Base-by-base conservation (phyloP, 148 eudicot genomes). In the Rhododendron ovatum region DNA sequence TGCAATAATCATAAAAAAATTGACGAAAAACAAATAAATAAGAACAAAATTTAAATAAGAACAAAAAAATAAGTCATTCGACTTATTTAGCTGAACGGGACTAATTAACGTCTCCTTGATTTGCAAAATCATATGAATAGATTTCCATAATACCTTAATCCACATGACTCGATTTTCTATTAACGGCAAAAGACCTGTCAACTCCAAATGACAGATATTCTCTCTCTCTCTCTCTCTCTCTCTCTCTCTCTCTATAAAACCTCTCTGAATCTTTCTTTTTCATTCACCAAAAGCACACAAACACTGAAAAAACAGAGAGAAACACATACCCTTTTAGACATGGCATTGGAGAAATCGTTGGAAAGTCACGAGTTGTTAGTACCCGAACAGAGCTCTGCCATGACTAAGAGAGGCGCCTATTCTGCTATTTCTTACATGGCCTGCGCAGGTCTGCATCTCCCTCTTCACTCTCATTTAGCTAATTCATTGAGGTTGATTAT, bases 401-500 rank as follows among this genome's bases (percentile, higher is more conserved):
- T 92, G 91, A 85, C 93, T 22, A 84, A 22, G 26, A 81, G 63
- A 84, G 93, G 94, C 82, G 77, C 88, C 63, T 88, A 80, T 83
- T 92, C 94, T 53, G 94, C 94, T 65, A 71, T 89, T 67, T 91
- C 92, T 82, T 89, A 91, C 86, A 89, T 92, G 91, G 85, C 86
- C 12, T 95, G 95, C 82, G 98, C 98, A 87, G 98, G 98, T 51
- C 28, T 35, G 15, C 45, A n/a, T n/a, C 24, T 82, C 63, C 45
- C 39, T 45, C 17, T 17, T 12, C 35, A 17, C 33, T 39, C 50
- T 37, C 59, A 26, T 22, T 1, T 39, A 22, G 47, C 15, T 11
- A 4, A 11, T 57, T 15, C 33, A 18, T 37, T 63, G 50, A 37
- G 15, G 13, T 79, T 48, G 26, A n/a, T 26, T 15, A 50, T 50